These are phyloP conservation scores for Auriscalpium microsporum DNA, from an alignment of 768 basidiomycete genomes.

Conservation along the genomic window DNA sequence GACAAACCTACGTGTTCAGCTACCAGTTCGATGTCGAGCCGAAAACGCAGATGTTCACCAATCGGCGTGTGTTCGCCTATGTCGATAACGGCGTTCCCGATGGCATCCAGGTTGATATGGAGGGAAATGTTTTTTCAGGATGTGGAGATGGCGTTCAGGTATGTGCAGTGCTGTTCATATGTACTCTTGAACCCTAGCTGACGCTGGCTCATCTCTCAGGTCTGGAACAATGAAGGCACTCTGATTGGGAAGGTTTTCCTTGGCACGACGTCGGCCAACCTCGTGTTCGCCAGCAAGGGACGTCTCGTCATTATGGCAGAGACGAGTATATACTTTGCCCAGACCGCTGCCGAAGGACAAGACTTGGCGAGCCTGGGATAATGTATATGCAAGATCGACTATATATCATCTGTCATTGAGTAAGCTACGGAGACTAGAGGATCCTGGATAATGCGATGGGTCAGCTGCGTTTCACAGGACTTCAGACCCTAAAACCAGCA, in stretches of 20 bases:
- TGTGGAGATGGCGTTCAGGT: conserved; percentile 66
- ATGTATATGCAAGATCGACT: too few relatives aligned
- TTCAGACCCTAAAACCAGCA: too few relatives aligned
- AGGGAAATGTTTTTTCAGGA: conserved; percentile 59
- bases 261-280: conserved; percentile 27
- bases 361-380: conserved; percentile 12
- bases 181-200: not conserved
- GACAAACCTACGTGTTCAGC: conserved; percentile 23
- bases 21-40: conserved; percentile 64
- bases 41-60: conserved; percentile 41
- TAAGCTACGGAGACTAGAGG: too few relatives aligned
- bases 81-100: conserved; percentile 59
- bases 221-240: conserved; percentile 46
- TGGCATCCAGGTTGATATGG: conserved; percentile 54
- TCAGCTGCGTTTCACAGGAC: too few relatives aligned
- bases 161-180: conserved; percentile 6
- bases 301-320: conserved; percentile 33
- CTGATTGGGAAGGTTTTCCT: conserved; percentile 62
- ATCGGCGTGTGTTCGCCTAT: conserved; percentile 62
- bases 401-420: too few relatives aligned
- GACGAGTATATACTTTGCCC: conserved; percentile 29
- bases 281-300: conserved; percentile 33
- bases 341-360: conserved; percentile 27
- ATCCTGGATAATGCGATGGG: not conserved
- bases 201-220: conserved; percentile 21